Percentiles rank a stretch among this genome's conserved stretches.
Evolutionary conservation across 345 rosid genomes (phyloP).

Genomic region (Streptanthus diversifolius): DNA sequence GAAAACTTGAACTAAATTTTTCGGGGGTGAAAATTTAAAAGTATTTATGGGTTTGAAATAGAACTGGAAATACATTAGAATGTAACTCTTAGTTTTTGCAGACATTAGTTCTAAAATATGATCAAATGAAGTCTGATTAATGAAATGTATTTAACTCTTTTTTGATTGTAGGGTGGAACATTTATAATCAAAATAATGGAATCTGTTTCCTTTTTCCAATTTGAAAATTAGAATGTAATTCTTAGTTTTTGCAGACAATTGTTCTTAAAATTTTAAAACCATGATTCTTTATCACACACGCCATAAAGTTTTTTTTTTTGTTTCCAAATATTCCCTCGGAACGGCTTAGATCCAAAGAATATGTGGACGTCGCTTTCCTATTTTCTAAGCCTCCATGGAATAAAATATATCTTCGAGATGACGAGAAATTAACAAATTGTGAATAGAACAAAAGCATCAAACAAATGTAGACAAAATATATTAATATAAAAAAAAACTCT

Average conservation of each 20-base stretch:
- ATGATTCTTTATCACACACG: conserved; percentile 14
- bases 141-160: background rate
- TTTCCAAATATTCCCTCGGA: conserved; percentile 24
- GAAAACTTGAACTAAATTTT: too few species aligned
- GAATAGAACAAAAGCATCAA: conserved; percentile 27
- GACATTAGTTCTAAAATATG: background rate
- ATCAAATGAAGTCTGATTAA: background rate
- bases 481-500: background rate
- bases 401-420: conserved; percentile 22
- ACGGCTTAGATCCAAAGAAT: conserved; percentile 38
- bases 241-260: background rate
- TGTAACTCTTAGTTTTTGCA: background rate
- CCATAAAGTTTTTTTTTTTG: conserved; percentile 25
- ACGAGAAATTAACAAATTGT: conserved; percentile 15
- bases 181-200: background rate
- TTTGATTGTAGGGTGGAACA: background rate
- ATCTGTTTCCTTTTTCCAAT: background rate
- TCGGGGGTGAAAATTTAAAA: too few species aligned
- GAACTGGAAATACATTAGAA: background rate
- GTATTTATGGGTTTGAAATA: too few species aligned
- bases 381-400: conserved; percentile 12
- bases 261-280: background rate
- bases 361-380: conserved; percentile 20
- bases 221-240: background rate
- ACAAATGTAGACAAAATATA: conserved; percentile 9